phyloP scores from a whole-genome alignment of 768 basidiomycete species.

The Lactarius quietus region DNA sequence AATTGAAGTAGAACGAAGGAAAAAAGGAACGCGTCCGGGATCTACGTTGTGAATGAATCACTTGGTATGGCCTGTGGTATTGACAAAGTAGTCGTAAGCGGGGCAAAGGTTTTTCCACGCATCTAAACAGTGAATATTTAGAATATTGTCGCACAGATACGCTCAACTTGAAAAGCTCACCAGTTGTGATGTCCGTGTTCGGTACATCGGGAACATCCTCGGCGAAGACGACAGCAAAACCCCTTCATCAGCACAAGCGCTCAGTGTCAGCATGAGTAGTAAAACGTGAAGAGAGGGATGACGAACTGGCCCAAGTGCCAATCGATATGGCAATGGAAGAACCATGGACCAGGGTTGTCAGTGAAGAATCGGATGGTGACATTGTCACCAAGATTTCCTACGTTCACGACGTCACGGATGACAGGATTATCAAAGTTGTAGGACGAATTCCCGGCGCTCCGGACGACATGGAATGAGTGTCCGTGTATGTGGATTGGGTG shows the following conservation, averaged over 20 bases:
- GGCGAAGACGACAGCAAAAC: conserved; percentile 20
- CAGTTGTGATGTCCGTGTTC: background rate
- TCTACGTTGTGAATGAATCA: background rate
- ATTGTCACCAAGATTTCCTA: conserved; percentile 14
- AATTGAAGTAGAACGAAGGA: background rate
- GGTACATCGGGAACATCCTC: conserved; percentile 13
- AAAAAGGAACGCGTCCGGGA: background rate
- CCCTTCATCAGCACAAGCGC: background rate
- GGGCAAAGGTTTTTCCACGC: background rate
- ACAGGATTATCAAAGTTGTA: conserved; percentile 38
- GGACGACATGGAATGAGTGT: conserved; percentile 22
- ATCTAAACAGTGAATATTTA: background rate
- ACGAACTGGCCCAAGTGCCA: conserved; percentile 28
- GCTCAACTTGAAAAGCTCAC: background rate
- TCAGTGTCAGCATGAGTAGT: background rate
- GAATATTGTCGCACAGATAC: background rate
- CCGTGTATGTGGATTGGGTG: conserved; percentile 16
- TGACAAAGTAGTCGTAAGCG: background rate
- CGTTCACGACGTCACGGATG: conserved; percentile 41
- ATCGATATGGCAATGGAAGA: conserved; percentile 32
- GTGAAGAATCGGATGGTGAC: conserved; percentile 31
- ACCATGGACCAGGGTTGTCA: conserved; percentile 31
- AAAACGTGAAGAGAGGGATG: background rate
- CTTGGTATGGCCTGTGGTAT: background rate
- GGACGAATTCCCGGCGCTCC: conserved; percentile 14